Percentiles rank a stretch among this genome's conserved stretches.
These are phyloP conservation scores for Colletotrichum cuscutae DNA, from an alignment of 2,329 filamentous ascomycete genomes.

Conservation along the genomic window DNA sequence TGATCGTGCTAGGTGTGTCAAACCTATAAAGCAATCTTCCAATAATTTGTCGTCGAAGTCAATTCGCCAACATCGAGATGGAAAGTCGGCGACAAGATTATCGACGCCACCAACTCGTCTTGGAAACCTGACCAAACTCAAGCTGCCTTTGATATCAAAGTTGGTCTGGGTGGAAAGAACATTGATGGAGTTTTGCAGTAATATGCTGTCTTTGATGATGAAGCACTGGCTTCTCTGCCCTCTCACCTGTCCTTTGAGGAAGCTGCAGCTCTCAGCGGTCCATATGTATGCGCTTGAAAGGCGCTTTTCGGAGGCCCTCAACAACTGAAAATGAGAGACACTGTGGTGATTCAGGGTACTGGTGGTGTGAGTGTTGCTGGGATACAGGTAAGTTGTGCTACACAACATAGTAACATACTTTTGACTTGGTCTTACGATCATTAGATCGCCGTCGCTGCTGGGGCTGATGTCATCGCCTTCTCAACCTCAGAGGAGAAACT, in stretches of 20 bases:
- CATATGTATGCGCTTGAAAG: neutral
- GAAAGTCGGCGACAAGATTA: neutral
- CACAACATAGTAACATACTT: neutral
- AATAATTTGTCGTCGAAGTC: neutral
- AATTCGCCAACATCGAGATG: neutral
- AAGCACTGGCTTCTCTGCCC: neutral
- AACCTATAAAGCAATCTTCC: too few species aligned
- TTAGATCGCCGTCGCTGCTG: neutral
- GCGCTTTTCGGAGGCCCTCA: neutral
- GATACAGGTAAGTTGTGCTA: neutral
- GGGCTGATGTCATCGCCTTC: neutral
- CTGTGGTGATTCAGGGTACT: neutral
- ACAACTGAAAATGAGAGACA: neutral
- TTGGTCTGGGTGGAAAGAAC: neutral
- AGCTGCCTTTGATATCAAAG: neutral
- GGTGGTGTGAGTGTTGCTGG: neutral
- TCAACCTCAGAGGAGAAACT: neutral
- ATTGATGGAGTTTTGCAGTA: neutral
- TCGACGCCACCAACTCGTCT: neutral
- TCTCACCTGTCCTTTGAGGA: neutral
- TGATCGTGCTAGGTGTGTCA: too few species aligned
- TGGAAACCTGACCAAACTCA: neutral
- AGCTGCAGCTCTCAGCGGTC: neutral
- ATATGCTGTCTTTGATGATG: neutral
- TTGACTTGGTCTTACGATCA: neutral